Evolutionary conservation across 2,329 filamentous ascomycete species (phyloP).

Genomic region (Phialophora tarda): DNA sequence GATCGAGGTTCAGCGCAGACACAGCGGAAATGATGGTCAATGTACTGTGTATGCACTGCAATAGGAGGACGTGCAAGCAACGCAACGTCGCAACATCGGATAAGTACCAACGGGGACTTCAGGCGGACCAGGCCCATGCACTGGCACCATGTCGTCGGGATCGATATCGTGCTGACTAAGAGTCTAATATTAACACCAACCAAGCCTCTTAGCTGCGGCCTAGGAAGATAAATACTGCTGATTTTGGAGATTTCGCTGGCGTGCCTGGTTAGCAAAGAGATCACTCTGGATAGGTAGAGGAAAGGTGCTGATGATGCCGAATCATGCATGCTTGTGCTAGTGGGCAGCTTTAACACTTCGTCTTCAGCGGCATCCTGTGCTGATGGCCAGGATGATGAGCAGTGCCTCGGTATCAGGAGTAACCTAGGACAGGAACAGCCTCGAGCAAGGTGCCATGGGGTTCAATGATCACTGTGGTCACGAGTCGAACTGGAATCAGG

Average conservation of each 20-base stretch:
- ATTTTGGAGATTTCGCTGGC: background rate
- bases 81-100: conserved; percentile 13
- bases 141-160: conserved; percentile 16
- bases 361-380: background rate
- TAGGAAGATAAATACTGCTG: conserved; percentile 3
- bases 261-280: background rate
- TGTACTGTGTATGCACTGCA: background rate
- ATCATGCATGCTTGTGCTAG: background rate
- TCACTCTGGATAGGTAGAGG: background rate
- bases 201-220: conserved; percentile 4
- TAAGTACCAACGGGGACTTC: conserved; percentile 7
- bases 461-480: background rate
- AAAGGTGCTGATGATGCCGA: background rate
- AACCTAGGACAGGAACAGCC: background rate
- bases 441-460: background rate
- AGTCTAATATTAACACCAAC: conserved; percentile 20
- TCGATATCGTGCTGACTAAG: conserved; percentile 24
- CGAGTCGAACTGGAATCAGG: background rate
- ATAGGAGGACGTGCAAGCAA: background rate
- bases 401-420: background rate
- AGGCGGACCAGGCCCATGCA: conserved; percentile 2
- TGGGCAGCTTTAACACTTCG: background rate
- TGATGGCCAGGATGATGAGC: background rate
- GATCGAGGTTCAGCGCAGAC: background rate
- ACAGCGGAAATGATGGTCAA: conserved; percentile 1